Evolutionary conservation across 2,329 filamentous ascomycete genomes (phyloP).

Genomic region (Claviceps quebecensis): DNA sequence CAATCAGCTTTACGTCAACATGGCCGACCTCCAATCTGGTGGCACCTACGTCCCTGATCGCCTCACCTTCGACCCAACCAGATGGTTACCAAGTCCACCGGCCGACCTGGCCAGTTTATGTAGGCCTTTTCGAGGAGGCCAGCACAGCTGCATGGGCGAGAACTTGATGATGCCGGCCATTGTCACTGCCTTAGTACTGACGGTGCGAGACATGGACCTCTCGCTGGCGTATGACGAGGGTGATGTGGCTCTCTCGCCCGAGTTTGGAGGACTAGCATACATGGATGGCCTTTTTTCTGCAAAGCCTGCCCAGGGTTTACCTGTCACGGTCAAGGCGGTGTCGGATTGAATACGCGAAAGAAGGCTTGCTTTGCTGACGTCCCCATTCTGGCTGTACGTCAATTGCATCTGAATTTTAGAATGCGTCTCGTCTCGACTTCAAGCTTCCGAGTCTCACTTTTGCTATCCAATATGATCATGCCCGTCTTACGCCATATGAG

Average conservation of each 20-base stretch:
- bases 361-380: too few species aligned
- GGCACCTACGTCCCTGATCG: neutral
- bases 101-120: neutral
- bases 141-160: conserved; percentile 4
- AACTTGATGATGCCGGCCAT: conserved; percentile 3
- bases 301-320: conserved; percentile 1
- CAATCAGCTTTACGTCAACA: neutral
- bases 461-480: too few species aligned
- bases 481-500: too few species aligned
- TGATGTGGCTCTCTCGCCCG: neutral
- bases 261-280: neutral
- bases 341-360: neutral
- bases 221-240: conserved; percentile 1
- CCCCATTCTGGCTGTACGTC: neutral
- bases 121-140: conserved; percentile 1
- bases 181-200: neutral
- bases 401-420: neutral
- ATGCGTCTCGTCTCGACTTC: too few species aligned
- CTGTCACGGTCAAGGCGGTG: conserved; percentile 1
- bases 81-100: conserved; percentile 1
- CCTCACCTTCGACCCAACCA: neutral
- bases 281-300: conserved; percentile 2
- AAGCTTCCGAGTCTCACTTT: too few species aligned
- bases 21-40: neutral
- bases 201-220: neutral